Evolutionary conservation across 345 rosid genomes (phyloP), one percentile per base, ranked within the genome.

Genomic region (Eucalyptus cladocalyx): DNA sequence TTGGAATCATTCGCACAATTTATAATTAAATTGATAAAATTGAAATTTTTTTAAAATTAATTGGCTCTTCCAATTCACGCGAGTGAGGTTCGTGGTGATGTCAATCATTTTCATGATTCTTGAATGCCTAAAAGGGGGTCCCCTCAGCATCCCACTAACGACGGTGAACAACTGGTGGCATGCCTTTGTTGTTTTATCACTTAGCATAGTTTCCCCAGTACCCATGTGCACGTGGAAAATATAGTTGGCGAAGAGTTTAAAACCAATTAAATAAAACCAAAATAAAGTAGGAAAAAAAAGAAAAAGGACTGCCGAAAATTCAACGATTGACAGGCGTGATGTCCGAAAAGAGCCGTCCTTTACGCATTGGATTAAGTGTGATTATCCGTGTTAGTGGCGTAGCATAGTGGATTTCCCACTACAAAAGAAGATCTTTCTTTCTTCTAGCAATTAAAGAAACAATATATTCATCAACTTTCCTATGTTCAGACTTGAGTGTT

Each of bases 31-130:
- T 67, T 67, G 6, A n/a, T 6, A 32, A 67, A 67, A 28, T n/a
- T n/a, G 1, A 16, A 30, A 65, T 0, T 0, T 0, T 32, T n/a
- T n/a, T n/a, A 8, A 16, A 67, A 67, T 18, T n/a, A 18, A 60
- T 37, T 19, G 83, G 45, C 12, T 37, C 81, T 37, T 72, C 45
- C 28, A 9, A 37, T 19, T 37, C 81, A 9, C 26, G 3, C 45
- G 28, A 37, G 14, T 19, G 81, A 72, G 45, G 14, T 28, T 19
- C 45, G 23, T 21, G 47, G 11, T 3, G 83, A 37, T 11, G 45
- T 37, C 28, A 40, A 76, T 76, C 83, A 43, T 76, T 37, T 21
- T 37, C 83, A 21, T 10, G 45, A 76, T 19, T 40, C 12, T 72
- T 34, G 45, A 72, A 34, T 19, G 40, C 7, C 43, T 17, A 9